These are phyloP conservation scores for Xylaria intraflava DNA, from an alignment of 495 filamentous ascomycete species.

Conservation along the genomic window DNA sequence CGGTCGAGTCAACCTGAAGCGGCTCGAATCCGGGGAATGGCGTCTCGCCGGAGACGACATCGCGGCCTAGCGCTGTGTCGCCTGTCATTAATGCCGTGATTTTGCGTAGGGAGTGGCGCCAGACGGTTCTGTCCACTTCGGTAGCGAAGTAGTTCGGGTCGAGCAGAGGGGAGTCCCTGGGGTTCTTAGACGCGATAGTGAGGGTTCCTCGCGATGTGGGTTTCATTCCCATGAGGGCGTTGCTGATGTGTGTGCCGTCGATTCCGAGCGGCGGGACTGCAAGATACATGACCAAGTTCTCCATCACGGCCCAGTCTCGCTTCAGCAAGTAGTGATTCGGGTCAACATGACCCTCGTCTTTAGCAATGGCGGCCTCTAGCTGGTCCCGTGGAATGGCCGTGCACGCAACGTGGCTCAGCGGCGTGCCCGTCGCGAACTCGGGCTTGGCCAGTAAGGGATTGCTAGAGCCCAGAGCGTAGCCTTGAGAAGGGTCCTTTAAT, in stretches of 20 bases:
- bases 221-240: constrained; percentile 24
- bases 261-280: constrained; percentile 15
- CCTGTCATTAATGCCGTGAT: constrained; percentile 5
- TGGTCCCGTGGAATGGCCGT: constrained; percentile 11
- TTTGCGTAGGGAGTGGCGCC: constrained; percentile 9
- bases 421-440: constrained; percentile 25
- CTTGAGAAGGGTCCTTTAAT: constrained; percentile 29
- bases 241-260: constrained; percentile 36
- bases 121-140: constrained; percentile 16
- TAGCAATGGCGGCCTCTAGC: constrained; percentile 25
- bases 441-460: constrained; percentile 26
- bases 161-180: constrained; percentile 27
- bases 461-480: constrained; percentile 24
- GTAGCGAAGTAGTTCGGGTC: constrained; percentile 41
- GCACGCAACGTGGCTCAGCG: constrained; percentile 22
- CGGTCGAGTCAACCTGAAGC: constrained; percentile 5
- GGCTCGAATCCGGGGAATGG: constrained; percentile 7
- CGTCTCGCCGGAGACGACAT: constrained; percentile 10
- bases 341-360: constrained; percentile 22
- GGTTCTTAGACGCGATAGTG: constrained; percentile 30
- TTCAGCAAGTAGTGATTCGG: constrained; percentile 13
- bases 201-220: constrained; percentile 39
- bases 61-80: constrained; percentile 9
- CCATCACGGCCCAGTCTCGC: constrained; percentile 9
- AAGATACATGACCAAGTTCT: constrained; percentile 11